Evolutionary conservation across 306 rosid genomes (phyloP).

Genomic region (Ormosia semicastrata): DNA sequence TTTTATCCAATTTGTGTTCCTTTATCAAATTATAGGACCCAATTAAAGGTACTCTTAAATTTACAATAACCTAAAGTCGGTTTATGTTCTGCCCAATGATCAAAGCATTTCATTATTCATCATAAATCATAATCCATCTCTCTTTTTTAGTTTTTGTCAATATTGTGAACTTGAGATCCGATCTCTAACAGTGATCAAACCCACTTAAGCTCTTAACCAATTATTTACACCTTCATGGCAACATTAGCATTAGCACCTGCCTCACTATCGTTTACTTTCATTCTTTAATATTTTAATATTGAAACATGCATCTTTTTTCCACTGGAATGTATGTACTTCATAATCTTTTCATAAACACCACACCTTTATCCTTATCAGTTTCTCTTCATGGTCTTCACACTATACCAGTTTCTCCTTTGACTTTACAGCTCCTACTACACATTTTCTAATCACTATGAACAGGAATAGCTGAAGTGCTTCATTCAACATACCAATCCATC

Average conservation of each 20-base stretch:
- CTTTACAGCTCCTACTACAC: slow-evolving; percentile 28
- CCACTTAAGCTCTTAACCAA: slow-evolving; percentile 28
- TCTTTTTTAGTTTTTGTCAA: slow-evolving; percentile 5
- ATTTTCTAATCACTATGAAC: neutral
- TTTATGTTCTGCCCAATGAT: slow-evolving; percentile 21
- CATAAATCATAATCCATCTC: neutral
- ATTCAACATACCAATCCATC: slow-evolving; percentile 27
- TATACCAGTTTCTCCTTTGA: slow-evolving; percentile 21
- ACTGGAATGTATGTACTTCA: neutral
- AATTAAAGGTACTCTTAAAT: slow-evolving; percentile 1
- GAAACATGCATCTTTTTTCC: slow-evolving; percentile 30
- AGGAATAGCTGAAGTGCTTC: neutral
- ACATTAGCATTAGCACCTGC: slow-evolving; percentile 6
- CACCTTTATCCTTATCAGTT: neutral
- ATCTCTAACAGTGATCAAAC: neutral
- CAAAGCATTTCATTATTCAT: slow-evolving; percentile 6
- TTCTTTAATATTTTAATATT: slow-evolving; percentile 24
- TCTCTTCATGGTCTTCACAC: neutral
- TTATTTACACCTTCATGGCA: slow-evolving; percentile 12
- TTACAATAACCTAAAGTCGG: slow-evolving; percentile 3
- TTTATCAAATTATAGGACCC: neutral
- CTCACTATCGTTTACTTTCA: slow-evolving; percentile 38
- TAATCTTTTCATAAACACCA: neutral
- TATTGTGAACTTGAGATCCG: neutral
- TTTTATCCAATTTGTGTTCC: neutral